These are phyloP conservation scores for Cordyceps cateniannulata DNA, from an alignment of 2,329 filamentous ascomycete genomes.

Conservation along the genomic window DNA sequence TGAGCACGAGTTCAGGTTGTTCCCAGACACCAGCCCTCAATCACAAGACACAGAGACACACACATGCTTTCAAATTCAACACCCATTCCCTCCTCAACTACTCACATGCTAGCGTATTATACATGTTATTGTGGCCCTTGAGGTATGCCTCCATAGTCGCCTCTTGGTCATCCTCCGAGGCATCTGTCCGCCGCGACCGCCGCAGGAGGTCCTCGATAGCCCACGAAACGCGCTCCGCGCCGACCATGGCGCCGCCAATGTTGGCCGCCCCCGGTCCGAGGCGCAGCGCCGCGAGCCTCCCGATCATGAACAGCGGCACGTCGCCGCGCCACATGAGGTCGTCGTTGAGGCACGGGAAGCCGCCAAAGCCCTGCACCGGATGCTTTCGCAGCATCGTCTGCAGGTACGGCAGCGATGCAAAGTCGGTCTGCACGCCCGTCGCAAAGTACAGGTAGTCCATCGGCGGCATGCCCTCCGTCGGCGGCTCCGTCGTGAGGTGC, in stretches of 20 bases:
- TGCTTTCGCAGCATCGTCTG: constrained; percentile 50
- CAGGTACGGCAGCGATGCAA: constrained; percentile 54
- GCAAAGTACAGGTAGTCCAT: constrained; percentile 70
- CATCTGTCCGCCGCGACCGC: constrained; percentile 14
- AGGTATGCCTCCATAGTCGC: constrained; percentile 7
- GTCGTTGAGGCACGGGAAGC: constrained; percentile 66
- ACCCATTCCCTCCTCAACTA: not conserved
- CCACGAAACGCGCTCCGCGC: constrained; percentile 69
- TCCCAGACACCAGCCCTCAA: too few species aligned
- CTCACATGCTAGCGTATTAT: constrained; percentile 7
- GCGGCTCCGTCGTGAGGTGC: constrained; percentile 45
- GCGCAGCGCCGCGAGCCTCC: constrained; percentile 58
- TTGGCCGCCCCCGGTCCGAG: constrained; percentile 69
- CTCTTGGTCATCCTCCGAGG: constrained; percentile 1
- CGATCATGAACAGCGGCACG: constrained; percentile 68
- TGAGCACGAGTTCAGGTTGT: too few species aligned
- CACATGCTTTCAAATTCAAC: not conserved
- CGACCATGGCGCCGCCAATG: constrained; percentile 64
- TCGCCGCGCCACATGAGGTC: constrained; percentile 69
- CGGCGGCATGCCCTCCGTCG: constrained; percentile 39
- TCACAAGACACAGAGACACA: not conserved
- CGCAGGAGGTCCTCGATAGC: constrained; percentile 52
- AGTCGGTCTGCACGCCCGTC: constrained; percentile 62
- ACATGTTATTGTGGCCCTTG: constrained; percentile 13
- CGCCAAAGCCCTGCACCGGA: constrained; percentile 56